Evolutionary conservation across 306 rosid genomes (phyloP), one percentile per base, ranked within the genome.

Genomic region (Pyrus pyrifolia): DNA sequence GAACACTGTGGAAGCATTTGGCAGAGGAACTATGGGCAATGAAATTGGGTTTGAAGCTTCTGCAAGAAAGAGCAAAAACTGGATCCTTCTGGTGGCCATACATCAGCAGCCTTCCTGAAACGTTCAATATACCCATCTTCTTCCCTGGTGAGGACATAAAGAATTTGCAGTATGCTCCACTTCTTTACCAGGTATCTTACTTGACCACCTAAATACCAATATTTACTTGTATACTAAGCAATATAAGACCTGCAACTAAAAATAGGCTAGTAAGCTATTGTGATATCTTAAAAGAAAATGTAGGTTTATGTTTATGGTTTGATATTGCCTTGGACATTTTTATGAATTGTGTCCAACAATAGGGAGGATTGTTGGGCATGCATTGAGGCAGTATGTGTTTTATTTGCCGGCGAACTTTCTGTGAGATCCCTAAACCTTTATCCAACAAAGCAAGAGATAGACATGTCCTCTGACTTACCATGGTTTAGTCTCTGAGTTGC

Each of bases 31-130:
- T 95, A 45, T 95, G 98, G 98, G 89, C 97, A 63, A 90, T 95
- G 93, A 95, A 89, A 75, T 80, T 95, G 89, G 98, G 98, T 85
- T 76, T 95, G 89, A 95, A 88, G 92, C 97, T 95, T 79, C 96
- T 95, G 35, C 94, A 89, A 83, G 97, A 95, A 78, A 83, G 98
- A 83, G 98, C 97, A 1, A 92, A 85, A 82, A 86, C 86, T 82
- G 98, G 93, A 81, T 95, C 98, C 22, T 95, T 89, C 73, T 95
- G 98, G 98, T 92, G 96, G 96, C 93, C 97, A 29, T 95, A 95
- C 76, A 86, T 95, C 80, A 80, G 92, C 87, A 92, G 92, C 82
- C 98, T 92, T 75, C 98, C 98, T 1, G 83, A 90, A 81, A 82
- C 89, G 13, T 92, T 84, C 80, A 88, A 78, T 22, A 76, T 89